Evolutionary conservation across 2,329 filamentous ascomycete genomes (phyloP).

Genomic region (Thielaviopsis musarum): DNA sequence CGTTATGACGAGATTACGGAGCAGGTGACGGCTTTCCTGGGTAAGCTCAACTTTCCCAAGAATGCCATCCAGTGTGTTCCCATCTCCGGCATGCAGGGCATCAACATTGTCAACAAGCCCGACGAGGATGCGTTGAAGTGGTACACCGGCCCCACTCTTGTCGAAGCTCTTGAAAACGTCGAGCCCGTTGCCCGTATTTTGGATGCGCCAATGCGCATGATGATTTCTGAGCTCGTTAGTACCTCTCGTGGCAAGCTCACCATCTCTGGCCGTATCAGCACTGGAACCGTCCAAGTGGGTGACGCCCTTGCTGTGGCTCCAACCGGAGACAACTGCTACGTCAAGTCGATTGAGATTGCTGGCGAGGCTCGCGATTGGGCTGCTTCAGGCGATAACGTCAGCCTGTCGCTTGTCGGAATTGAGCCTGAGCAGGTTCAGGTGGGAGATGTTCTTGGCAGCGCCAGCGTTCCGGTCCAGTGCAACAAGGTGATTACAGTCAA

Average conservation of each 20-base stretch:
- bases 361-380: constrained; percentile 66
- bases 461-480: constrained; percentile 48
- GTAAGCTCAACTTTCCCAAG: constrained; percentile 60
- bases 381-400: constrained; percentile 78
- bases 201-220: constrained; percentile 67
- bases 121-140: constrained; percentile 38
- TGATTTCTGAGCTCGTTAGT: constrained; percentile 74
- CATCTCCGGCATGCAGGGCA: constrained; percentile 74
- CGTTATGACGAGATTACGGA: constrained; percentile 74
- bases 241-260: constrained; percentile 66
- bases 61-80: constrained; percentile 79
- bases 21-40: constrained; percentile 70
- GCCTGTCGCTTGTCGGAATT: constrained; percentile 69
- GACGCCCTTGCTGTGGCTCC: constrained; percentile 69
- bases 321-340: constrained; percentile 55
- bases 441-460: constrained; percentile 73
- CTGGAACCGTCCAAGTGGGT: constrained; percentile 69
- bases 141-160: constrained; percentile 65
- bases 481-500: constrained; percentile 65
- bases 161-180: constrained; percentile 72
- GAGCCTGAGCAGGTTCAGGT: constrained; percentile 67
- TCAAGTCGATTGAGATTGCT: constrained; percentile 70
- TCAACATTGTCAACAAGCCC: constrained; percentile 55
- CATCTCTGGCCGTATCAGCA: constrained; percentile 70
- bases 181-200: constrained; percentile 52